Percentiles rank a stretch among this genome's conserved stretches.
Evolutionary conservation across 2,329 filamentous ascomycete genomes (phyloP).

Genomic region (Knufia fluminis): DNA sequence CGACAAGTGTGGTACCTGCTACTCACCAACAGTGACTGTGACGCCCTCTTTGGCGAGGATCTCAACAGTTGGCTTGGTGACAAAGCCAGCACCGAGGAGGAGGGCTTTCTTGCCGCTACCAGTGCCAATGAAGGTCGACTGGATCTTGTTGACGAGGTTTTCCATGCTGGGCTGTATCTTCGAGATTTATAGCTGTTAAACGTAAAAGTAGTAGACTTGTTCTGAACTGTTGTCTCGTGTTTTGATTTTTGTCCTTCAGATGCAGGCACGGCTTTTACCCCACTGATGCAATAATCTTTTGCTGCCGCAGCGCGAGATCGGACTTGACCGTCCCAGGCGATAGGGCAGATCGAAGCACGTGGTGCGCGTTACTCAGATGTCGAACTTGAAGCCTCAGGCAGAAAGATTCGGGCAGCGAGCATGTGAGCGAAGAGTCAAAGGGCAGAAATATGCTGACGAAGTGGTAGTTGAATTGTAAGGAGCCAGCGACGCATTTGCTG

Average conservation of each 20-base stretch:
- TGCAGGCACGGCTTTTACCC: slow-evolving; percentile 1
- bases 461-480: too few species aligned
- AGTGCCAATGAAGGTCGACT: slow-evolving; percentile 13
- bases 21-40: slow-evolving; percentile 55
- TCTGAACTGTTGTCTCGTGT: too few species aligned
- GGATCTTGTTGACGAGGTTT: slow-evolving; percentile 15
- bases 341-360: too few species aligned
- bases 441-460: too few species aligned
- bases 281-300: slow-evolving; percentile 7
- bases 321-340: not conserved
- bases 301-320: not conserved
- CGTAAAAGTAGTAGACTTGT: not conserved
- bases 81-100: slow-evolving; percentile 27
- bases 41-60: slow-evolving; percentile 53
- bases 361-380: too few species aligned
- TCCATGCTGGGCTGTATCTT: slow-evolving; percentile 10
- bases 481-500: too few species aligned
- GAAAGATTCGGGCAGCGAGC: too few species aligned
- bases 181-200: not conserved
- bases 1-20: slow-evolving; percentile 4
- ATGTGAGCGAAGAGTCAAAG: too few species aligned
- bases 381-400: too few species aligned
- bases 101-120: slow-evolving; percentile 16
- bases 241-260: not conserved
- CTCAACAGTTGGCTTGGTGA: slow-evolving; percentile 56